phyloP scores from a whole-genome alignment of 2,329 filamentous ascomycete genomes.

The Trichoderma sp. region DNA sequence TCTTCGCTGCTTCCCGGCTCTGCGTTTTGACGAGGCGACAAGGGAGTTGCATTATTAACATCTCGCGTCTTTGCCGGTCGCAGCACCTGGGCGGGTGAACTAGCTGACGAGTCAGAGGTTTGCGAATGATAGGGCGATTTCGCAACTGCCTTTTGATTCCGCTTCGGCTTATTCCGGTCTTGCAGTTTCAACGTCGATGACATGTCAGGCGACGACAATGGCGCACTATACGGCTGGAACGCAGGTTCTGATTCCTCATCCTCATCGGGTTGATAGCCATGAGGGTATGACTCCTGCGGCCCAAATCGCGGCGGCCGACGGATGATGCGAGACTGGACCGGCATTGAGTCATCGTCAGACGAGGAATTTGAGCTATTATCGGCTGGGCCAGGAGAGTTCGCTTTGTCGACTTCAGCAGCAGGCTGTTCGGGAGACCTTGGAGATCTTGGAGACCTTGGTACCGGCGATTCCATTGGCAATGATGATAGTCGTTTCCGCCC shows the following conservation, averaged over 20 bases:
- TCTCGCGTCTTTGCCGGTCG: conserved; percentile 38
- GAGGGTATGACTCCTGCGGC: conserved; percentile 38
- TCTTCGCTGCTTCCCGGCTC: conserved; percentile 70
- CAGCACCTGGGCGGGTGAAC: conserved; percentile 49
- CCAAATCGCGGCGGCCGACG: conserved; percentile 59
- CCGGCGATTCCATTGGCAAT: conserved; percentile 42
- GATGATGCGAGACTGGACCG: conserved; percentile 61
- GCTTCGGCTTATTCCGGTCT: conserved; percentile 40
- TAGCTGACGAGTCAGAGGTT: conserved; percentile 64
- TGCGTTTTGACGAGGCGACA: conserved; percentile 61
- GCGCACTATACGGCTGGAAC: conserved; percentile 51
- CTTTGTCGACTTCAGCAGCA: conserved; percentile 30
- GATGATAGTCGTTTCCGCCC: conserved; percentile 48
- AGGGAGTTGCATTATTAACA: conserved; percentile 44
- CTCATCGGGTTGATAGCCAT: conserved; percentile 50
- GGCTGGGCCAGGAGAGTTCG: conserved; percentile 40
- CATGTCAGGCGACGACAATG: conserved; percentile 47
- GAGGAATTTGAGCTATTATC: conserved; percentile 45
- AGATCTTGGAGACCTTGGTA: conserved; percentile 24
- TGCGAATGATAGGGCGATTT: conserved; percentile 51
- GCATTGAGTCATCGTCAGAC: conserved; percentile 53
- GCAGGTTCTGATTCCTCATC: conserved; percentile 60
- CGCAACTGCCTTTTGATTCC: conserved; percentile 34
- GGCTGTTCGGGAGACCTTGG: conserved; percentile 32
- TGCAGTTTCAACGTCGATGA: conserved; percentile 54